A percentile compares a stretch with the other conserved stretches of the same genome.
Conservation (phyloP, 306 rosid genomes). For the Cicer arietinum region DNA sequence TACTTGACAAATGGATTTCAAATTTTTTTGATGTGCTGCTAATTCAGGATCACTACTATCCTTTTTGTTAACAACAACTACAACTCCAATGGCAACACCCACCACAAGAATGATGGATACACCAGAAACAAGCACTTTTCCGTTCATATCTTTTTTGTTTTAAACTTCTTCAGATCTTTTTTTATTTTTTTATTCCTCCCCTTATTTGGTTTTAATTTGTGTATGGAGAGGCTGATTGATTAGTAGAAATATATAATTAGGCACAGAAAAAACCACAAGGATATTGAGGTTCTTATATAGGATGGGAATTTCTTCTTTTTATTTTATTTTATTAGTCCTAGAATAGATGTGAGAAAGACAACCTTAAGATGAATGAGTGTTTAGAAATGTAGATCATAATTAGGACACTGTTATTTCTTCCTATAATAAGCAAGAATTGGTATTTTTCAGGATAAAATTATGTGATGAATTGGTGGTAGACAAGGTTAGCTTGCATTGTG, state of each 20-base stretch:
- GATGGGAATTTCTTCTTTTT: neutral
- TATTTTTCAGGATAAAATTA: slow-evolving; percentile 22
- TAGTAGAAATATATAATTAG: neutral
- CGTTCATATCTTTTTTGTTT: slow-evolving; percentile 30
- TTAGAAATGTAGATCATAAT: slow-evolving; percentile 19
- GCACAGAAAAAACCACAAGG: neutral
- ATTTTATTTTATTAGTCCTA: neutral
- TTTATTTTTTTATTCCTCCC: slow-evolving; percentile 32
- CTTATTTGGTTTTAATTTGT: slow-evolving; percentile 22
- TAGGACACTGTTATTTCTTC: slow-evolving; percentile 11
- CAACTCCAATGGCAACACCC: slow-evolving; percentile 67
- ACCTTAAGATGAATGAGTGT: slow-evolving; percentile 27
- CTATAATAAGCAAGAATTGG: slow-evolving; percentile 27
- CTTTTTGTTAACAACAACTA: slow-evolving; percentile 40
- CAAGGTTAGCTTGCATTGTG: slow-evolving; percentile 29
- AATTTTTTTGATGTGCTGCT: slow-evolving; percentile 49
- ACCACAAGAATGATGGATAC: slow-evolving; percentile 70
- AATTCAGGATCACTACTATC: neutral
- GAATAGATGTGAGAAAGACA: slow-evolving; percentile 33
- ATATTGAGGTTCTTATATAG: slow-evolving; percentile 34
- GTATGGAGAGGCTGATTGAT: slow-evolving; percentile 35
- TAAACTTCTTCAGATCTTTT: neutral
- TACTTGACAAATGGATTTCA: slow-evolving; percentile 52
- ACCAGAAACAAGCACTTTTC: slow-evolving; percentile 53
- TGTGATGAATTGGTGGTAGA: slow-evolving; percentile 30